phyloP scores from a whole-genome alignment of 2,329 filamentous ascomycete species.

The Paracoccidioides brasiliensis region DNA sequence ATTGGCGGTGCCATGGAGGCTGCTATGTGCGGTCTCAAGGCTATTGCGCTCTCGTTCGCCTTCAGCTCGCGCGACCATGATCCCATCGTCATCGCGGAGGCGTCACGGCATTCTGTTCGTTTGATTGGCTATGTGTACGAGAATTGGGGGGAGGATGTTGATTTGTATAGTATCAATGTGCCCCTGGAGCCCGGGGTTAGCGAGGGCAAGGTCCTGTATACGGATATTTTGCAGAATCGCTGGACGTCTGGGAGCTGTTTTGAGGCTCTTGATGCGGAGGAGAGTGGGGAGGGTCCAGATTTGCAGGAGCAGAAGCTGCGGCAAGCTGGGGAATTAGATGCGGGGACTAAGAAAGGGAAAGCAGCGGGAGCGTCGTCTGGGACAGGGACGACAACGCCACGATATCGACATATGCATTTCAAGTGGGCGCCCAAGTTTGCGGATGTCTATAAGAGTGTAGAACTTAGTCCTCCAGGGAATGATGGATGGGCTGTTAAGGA shows the following conservation, averaged over 20 bases:
- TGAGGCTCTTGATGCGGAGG: slow-evolving; percentile 56
- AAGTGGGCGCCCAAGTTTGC: slow-evolving; percentile 84
- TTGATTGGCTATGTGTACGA: slow-evolving; percentile 66
- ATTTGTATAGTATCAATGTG: slow-evolving; percentile 86
- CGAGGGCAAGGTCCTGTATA: slow-evolving; percentile 61
- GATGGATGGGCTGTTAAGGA: slow-evolving; percentile 90
- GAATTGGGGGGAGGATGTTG: slow-evolving; percentile 61
- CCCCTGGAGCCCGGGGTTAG: slow-evolving; percentile 68
- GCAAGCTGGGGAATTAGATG: slow-evolving; percentile 42
- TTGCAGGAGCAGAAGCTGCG: slow-evolving; percentile 63
- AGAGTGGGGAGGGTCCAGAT: slow-evolving; percentile 45
- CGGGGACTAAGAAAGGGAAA: slow-evolving; percentile 15
- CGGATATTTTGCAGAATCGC: slow-evolving; percentile 77
- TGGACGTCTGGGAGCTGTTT: slow-evolving; percentile 83
- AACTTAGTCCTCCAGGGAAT: slow-evolving; percentile 63
- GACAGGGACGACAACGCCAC: slow-evolving; percentile 20
- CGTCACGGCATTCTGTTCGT: slow-evolving; percentile 58
- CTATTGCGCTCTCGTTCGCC: slow-evolving; percentile 79
- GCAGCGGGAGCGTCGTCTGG: not conserved
- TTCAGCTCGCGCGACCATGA: slow-evolving; percentile 82
- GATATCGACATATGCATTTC: slow-evolving; percentile 72
- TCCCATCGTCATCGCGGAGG: slow-evolving; percentile 63
- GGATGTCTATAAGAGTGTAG: slow-evolving; percentile 80
- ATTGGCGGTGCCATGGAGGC: slow-evolving; percentile 66
- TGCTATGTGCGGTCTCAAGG: slow-evolving; percentile 53